phyloP scores from a whole-genome alignment of 2,329 filamentous ascomycete genomes.

The Hypoxylon sp. region DNA sequence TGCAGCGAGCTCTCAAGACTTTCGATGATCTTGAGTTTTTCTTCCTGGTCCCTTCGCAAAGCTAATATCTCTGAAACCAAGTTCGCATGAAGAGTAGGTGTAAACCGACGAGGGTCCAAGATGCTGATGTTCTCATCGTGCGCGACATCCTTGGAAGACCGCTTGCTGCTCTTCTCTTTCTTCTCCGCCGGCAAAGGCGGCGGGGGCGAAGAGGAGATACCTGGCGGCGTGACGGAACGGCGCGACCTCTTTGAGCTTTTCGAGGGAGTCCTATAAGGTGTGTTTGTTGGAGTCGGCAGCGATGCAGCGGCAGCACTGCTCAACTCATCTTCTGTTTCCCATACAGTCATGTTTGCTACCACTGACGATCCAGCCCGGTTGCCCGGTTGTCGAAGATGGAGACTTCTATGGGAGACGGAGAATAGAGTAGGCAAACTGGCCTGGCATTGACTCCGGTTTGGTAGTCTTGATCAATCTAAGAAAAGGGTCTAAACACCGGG shows the following conservation, averaged over 20 bases:
- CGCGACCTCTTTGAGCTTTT: slow-evolving; percentile 73
- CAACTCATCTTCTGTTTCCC: slow-evolving; percentile 76
- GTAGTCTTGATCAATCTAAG: slow-evolving; percentile 41
- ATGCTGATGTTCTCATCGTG: slow-evolving; percentile 79
- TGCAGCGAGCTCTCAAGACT: slow-evolving; percentile 83
- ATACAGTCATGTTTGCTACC: slow-evolving; percentile 64
- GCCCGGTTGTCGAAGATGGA: slow-evolving; percentile 36
- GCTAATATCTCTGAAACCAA: slow-evolving; percentile 94
- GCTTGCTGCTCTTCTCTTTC: slow-evolving; percentile 63
- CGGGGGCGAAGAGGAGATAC: slow-evolving; percentile 70
- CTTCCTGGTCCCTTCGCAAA: slow-evolving; percentile 89
- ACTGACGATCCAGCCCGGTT: slow-evolving; percentile 31
- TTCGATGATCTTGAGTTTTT: slow-evolving; percentile 89
- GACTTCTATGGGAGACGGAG: slow-evolving; percentile 34
- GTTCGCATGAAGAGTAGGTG: slow-evolving; percentile 93
- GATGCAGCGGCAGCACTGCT: slow-evolving; percentile 69
- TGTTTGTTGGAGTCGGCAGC: slow-evolving; percentile 79
- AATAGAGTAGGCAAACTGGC: slow-evolving; percentile 29
- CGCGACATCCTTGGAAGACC: slow-evolving; percentile 70
- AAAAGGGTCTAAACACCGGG: slow-evolving; percentile 43
- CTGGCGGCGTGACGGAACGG: slow-evolving; percentile 76
- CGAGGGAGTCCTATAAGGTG: slow-evolving; percentile 80
- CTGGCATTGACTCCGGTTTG: slow-evolving; percentile 35
- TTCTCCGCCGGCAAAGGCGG: slow-evolving; percentile 61
- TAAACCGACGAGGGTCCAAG: slow-evolving; percentile 92